Conservation (phyloP, 257 asterid species). For the Solanum etuberosum region DNA sequence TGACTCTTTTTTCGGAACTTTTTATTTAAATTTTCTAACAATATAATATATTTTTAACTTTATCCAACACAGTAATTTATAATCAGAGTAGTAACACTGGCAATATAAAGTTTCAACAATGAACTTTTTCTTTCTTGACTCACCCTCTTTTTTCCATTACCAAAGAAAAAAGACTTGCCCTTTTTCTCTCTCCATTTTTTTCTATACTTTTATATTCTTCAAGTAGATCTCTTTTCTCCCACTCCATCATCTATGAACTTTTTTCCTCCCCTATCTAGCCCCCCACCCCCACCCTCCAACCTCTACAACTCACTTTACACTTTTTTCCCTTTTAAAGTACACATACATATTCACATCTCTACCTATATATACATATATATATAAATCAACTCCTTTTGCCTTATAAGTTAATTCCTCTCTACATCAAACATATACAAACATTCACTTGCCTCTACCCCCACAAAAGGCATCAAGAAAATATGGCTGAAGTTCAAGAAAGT, state of each 20-base stretch:
- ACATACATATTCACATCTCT: neutral
- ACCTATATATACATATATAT: neutral
- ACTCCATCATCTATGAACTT: neutral
- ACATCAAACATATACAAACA: conserved; percentile 13
- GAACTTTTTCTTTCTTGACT: neutral
- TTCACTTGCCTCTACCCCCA: neutral
- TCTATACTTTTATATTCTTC: neutral
- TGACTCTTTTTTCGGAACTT: neutral
- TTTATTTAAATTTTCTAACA: neutral
- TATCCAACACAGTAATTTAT: neutral
- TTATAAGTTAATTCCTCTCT: neutral
- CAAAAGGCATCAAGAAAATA: conserved; percentile 1
- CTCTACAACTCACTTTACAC: conserved; percentile 7
- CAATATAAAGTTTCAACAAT: neutral
- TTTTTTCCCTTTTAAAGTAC: neutral
- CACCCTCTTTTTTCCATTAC: neutral
- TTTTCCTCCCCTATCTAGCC: neutral
- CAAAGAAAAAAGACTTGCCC: neutral
- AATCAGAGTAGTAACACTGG: neutral
- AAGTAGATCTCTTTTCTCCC: neutral
- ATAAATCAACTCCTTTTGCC: neutral
- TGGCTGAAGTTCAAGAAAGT: conserved; percentile 39
- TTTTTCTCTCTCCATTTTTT: neutral
- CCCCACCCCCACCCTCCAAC: neutral
- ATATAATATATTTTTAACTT: neutral